Conservation (phyloP, 164 flowering plant genomes). For the Akebia trifoliata region DNA sequence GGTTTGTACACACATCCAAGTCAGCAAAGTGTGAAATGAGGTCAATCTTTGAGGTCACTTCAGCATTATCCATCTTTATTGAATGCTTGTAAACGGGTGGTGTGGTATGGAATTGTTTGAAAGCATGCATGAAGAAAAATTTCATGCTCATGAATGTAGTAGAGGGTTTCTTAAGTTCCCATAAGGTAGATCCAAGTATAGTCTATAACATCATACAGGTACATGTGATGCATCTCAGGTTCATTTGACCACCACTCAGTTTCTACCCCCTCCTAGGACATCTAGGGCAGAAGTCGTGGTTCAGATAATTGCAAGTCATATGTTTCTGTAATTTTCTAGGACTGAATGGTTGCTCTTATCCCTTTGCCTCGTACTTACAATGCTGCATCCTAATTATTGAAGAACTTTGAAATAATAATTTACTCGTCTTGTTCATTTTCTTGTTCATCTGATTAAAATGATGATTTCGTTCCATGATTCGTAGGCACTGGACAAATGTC, state of each 20-base stretch:
- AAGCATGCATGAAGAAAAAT: too few relatives aligned
- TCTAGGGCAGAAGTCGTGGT: neutral
- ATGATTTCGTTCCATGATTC: constrained; percentile 1
- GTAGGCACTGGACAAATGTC: constrained; percentile 86
- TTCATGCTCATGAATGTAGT: too few relatives aligned
- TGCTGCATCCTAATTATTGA: too few relatives aligned
- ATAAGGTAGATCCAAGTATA: neutral
- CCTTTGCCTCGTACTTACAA: too few relatives aligned
- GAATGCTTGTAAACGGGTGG: too few relatives aligned
- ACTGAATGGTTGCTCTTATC: neutral
- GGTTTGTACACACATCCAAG: too few relatives aligned
- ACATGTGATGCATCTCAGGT: neutral
- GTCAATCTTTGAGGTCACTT: too few relatives aligned
- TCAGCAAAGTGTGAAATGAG: too few relatives aligned
- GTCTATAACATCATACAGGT: neutral
- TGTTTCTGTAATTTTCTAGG: too few relatives aligned
- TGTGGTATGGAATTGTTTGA: too few relatives aligned
- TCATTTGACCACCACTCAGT: neutral
- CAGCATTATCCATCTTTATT: too few relatives aligned
- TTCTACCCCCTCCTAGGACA: neutral
- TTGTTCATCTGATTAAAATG: neutral
- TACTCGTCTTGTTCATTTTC: neutral
- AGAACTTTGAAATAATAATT: neutral
- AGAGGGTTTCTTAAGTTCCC: neutral
- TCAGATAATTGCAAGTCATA: neutral